Conservation (phyloP, 2,329 filamentous ascomycete species). For the Alternaria ventricosa region DNA sequence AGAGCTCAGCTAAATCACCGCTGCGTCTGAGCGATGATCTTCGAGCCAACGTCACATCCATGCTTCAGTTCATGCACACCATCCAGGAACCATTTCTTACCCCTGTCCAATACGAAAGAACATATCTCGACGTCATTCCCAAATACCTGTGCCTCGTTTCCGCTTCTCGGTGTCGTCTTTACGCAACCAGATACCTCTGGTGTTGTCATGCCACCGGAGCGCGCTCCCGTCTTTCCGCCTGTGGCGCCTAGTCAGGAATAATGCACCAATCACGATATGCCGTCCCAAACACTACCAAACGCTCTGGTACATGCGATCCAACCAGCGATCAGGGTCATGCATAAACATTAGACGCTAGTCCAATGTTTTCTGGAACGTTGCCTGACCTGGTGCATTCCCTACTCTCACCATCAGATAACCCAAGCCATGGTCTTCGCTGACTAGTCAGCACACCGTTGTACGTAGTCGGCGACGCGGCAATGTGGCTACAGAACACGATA, state of each 20-base stretch:
- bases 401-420: neutral
- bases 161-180: neutral
- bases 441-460: neutral
- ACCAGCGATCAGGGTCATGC: neutral
- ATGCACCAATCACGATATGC: neutral
- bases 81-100: neutral
- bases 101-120: neutral
- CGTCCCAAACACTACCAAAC: neutral
- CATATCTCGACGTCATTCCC: neutral
- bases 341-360: neutral
- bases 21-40: neutral
- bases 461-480: neutral
- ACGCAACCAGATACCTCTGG: neutral
- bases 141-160: neutral
- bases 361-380: neutral
- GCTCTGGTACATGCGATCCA: neutral
- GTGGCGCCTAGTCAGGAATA: conserved; percentile 3
- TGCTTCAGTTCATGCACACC: neutral
- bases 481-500: neutral
- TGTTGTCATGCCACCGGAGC: neutral
- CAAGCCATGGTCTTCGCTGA: neutral
- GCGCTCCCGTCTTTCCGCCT: conserved; percentile 4
- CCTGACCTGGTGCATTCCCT: neutral
- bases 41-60: neutral
- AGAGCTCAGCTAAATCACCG: neutral